Base-by-base conservation (phyloP, 805 yeast species). In the Schwanniomyces vanrijiae region DNA sequence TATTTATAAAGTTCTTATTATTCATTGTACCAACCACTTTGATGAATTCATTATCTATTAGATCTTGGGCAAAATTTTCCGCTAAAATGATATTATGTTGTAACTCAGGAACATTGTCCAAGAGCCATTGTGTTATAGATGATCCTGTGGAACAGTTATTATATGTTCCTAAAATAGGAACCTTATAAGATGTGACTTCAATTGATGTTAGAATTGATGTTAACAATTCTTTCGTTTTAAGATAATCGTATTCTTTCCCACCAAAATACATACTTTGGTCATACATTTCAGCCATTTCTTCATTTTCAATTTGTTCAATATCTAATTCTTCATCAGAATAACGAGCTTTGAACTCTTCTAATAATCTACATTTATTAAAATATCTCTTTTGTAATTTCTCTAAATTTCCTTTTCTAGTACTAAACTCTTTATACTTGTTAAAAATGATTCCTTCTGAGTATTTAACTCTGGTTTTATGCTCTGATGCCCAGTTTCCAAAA, bases 41-140 rank as follows among this genome's bases (percentile, higher is more conserved):
- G 29, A 88, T 61, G 52, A 78, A 84, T 0, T 89, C 91, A 43
- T 75, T 62, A 37, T 75, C 66, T 20, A 88, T 65, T 47, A 88
- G 71, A 58, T 81, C 87, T 60, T 87, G 94, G 16, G 96, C 96
- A 60, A 86, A 80, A 10, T 55, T 56, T 65, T 89, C 96, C 8
- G 88, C 87, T 51, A 73, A 75, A 16, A 77, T 84, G 25, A 82
- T 63, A 50, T 78, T 69, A 3, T 75, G 64, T 10, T 72, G 69
- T 37, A 81, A 61, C 20, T 68, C 71, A 4, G 70, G 60, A 52
- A 70, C 58, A 53, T 77, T 73, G 42, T 69, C 71, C 50, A 75
- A 75, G 14, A 85, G 58, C 86, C 88, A 84, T 42, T 75, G 74
- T 2, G 83, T 77, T 35, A 86, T 82, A 4, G 74, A 69, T 16